A percentile compares a stretch with the other conserved stretches of the same genome.
Conservation (phyloP, 257 asterid genomes). For the Rauvolfia tetraphylla region DNA sequence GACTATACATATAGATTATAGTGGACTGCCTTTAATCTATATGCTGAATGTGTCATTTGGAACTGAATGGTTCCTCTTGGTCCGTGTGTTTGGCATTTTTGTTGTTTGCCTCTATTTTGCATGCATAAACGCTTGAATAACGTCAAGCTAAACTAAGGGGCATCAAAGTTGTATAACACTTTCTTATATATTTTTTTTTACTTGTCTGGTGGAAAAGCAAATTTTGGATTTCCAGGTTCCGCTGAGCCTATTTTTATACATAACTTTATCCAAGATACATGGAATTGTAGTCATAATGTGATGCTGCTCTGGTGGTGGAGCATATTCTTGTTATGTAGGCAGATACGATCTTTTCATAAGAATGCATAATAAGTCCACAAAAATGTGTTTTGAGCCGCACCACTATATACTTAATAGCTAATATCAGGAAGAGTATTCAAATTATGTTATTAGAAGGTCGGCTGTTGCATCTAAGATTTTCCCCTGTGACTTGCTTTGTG, state of each 20-base stretch:
- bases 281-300: neutral
- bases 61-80: no score
- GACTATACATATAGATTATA: no score
- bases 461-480: neutral
- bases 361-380: neutral
- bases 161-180: neutral
- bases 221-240: neutral
- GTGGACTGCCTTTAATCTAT: no score
- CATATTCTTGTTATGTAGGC: neutral
- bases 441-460: neutral
- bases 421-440: no score
- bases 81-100: no score
- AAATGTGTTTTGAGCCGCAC: neutral
- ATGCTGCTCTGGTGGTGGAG: neutral
- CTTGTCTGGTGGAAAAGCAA: neutral
- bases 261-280: neutral
- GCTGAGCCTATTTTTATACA: no score
- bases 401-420: neutral
- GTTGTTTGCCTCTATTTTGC: neutral
- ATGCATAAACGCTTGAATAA: neutral
- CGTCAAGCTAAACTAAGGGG: neutral
- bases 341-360: neutral
- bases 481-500: neutral
- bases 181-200: neutral
- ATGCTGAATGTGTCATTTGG: no score